Evolutionary conservation across 805 yeast species (phyloP).

Genomic region (Lachancea lanzarotensis): DNA sequence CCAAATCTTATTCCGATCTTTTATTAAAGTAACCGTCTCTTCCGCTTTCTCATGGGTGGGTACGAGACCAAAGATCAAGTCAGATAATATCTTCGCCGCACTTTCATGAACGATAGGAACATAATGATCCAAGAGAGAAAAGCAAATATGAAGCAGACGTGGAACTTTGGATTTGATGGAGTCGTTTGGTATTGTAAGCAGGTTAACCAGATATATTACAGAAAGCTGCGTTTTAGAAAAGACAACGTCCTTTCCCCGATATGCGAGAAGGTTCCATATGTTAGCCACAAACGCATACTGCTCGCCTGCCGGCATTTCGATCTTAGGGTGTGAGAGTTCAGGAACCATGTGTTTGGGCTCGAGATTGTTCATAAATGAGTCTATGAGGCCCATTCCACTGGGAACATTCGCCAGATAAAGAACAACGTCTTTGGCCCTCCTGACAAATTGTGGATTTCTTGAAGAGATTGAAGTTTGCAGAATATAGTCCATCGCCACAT

Average conservation of each 20-base stretch:
- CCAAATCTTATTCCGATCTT: conserved; percentile 59
- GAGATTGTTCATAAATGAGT: conserved; percentile 58
- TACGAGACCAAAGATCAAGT: conserved; percentile 58
- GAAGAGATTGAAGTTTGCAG: conserved; percentile 60
- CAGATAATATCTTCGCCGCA: conserved; percentile 68
- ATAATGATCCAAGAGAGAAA: conserved; percentile 84
- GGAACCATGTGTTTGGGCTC: conserved; percentile 92
- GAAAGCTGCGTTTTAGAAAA: conserved; percentile 87
- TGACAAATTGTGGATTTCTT: conserved; percentile 68
- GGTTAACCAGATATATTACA: conserved; percentile 74
- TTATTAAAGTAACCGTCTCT: conserved; percentile 50
- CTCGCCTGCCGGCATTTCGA: conserved; percentile 31
- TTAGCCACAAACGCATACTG: conserved; percentile 73
- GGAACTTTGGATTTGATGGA: conserved; percentile 57
- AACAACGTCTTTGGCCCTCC: conserved; percentile 72
- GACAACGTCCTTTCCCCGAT: conserved; percentile 59
- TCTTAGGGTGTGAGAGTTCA: conserved; percentile 36
- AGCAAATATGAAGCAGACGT: conserved; percentile 66
- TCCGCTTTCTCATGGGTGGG: conserved; percentile 47
- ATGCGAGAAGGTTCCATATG: conserved; percentile 49
- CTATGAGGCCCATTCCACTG: conserved; percentile 48
- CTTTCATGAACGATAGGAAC: conserved; percentile 76
- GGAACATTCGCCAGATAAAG: conserved; percentile 57
- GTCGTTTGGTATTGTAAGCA: conserved; percentile 62
- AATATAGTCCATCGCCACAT: conserved; percentile 64